Evolutionary conservation across 768 basidiomycete species (phyloP), one percentile per base, ranked within the genome.

Genomic region (Coprinopsis marcescibilis): DNA sequence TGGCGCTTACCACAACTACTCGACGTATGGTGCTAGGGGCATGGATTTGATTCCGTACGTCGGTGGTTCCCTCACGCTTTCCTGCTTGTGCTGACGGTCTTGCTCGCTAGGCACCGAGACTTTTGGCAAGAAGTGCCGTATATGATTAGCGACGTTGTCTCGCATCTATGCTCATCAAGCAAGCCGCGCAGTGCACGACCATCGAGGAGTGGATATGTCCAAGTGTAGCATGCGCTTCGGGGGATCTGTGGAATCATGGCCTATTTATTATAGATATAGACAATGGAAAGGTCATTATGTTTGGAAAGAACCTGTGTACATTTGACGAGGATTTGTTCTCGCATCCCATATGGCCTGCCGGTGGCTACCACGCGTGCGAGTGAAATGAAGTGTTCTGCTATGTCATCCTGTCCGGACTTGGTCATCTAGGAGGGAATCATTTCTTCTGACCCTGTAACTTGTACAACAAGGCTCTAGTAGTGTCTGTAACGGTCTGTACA

Each of bases 41-140:
- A 67, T 71, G 61, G 90, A 93, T 63, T 72, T 92, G 45, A 81
- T 92, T 61, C 89, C 89, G 87, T 89, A 61, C 61, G 88, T 76
- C 35, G 30, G 8, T 21, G 17, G 27, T 29, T 32, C 41, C n/a
- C 24, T 17, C 46, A 40, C 15, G 12, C 34, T n/a, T n/a, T n/a
- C 43, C n/a, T 25, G 39, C 10, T 49, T 44, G 45, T 34, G 11
- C 45, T 55, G 40, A 54, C 49, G 45, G 26, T 21, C 11, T 44
- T 33, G 34, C 33, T 39, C 51, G 23, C 12, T 52, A 91, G 88
- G 49, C 89, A 92, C 64, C 85, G 89, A 40, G 87, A 90, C 59
- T 92, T 92, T 64, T 91, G 89, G 89, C 70, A 80, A 61, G 89
- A 92, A 64, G 86, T 91, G 2, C 89, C 89, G 3, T 89, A 88